Percentiles rank a stretch among this genome's conserved stretches.
phyloP scores from a whole-genome alignment of 2,329 filamentous ascomycete species.

The Cadophora luteo-olivacea region DNA sequence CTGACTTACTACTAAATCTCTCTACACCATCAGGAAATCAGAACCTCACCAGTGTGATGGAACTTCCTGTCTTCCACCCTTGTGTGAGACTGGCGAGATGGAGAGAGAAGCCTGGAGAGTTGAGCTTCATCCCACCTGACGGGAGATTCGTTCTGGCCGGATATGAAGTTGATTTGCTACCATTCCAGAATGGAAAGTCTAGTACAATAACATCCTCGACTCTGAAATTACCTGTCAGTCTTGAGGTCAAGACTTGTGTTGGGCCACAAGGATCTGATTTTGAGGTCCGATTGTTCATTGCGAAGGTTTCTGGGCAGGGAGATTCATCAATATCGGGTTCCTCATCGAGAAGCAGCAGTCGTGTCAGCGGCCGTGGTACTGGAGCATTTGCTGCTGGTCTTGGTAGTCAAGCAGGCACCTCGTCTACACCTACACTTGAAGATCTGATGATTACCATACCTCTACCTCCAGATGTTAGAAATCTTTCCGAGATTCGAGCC shows the following conservation, averaged over 20 bases:
- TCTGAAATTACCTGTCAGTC: constrained; percentile 79
- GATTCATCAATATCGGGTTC: constrained; percentile 50
- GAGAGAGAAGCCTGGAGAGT: constrained; percentile 85
- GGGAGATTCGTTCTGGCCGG: constrained; percentile 92
- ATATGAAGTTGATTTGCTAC: constrained; percentile 91
- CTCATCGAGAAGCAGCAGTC: constrained; percentile 46
- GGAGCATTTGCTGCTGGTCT: constrained; percentile 52
- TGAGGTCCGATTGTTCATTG: constrained; percentile 79
- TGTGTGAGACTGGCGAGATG: constrained; percentile 91
- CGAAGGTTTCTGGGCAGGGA: constrained; percentile 63
- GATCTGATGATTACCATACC: constrained; percentile 81
- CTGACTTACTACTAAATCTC: constrained; percentile 84
- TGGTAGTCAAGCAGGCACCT: constrained; percentile 53
- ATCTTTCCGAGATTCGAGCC: constrained; percentile 81
- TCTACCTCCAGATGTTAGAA: constrained; percentile 79
- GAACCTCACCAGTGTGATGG: constrained; percentile 75
- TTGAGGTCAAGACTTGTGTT: constrained; percentile 83
- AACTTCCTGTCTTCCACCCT: constrained; percentile 93
- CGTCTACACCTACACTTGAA: constrained; percentile 64
- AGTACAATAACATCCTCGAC: constrained; percentile 60
- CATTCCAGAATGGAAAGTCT: constrained; percentile 66
- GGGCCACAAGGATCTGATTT: constrained; percentile 83
- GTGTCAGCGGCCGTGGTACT: constrained; percentile 50
- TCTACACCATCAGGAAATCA: constrained; percentile 83
- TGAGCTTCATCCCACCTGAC: constrained; percentile 97